Conservation (phyloP, 164 flowering plant genomes). For the Berberis vulgaris region DNA sequence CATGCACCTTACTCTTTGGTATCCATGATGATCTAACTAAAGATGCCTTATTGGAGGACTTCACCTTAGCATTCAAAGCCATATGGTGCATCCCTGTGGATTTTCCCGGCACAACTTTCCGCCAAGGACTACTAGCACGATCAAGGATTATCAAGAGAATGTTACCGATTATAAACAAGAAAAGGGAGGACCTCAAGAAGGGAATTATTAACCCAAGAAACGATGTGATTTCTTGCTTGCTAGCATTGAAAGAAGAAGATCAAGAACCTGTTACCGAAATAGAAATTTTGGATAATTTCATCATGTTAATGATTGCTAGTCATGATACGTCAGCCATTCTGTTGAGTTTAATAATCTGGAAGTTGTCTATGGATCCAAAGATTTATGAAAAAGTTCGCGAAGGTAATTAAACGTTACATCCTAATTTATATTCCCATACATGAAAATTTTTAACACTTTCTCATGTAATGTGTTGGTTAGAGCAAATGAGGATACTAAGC, state of each 20-base stretch:
- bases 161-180: background rate
- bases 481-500: slow-evolving; percentile 1
- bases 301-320: background rate
- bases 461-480: background rate
- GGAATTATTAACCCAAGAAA: background rate
- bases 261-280: background rate
- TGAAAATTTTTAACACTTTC: background rate
- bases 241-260: background rate
- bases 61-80: background rate
- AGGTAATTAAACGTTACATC: background rate
- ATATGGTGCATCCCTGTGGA: background rate
- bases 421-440: background rate
- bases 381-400: background rate
- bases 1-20: background rate
- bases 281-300: background rate
- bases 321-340: slow-evolving; percentile 1
- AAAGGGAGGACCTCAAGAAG: background rate
- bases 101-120: background rate
- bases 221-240: slow-evolving; percentile 1
- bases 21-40: background rate
- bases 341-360: background rate
- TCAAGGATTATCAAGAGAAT: background rate
- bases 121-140: background rate
- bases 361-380: background rate
- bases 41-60: background rate